phyloP scores from a whole-genome alignment of 345 rosid species.

The Lumnitzera littorea region DNA sequence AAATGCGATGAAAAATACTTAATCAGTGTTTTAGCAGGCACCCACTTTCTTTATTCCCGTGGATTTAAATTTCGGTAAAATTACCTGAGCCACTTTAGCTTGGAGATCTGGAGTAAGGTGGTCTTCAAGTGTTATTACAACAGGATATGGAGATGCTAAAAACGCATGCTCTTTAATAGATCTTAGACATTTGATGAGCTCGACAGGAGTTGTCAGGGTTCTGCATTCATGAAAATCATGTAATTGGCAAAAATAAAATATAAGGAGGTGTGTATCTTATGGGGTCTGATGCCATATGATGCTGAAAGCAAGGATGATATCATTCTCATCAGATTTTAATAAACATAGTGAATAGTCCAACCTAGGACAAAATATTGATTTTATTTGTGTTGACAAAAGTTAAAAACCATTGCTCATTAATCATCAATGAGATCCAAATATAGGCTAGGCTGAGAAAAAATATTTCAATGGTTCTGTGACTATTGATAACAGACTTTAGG shows the following conservation, averaged over 20 bases:
- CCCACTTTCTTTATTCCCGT: neutral
- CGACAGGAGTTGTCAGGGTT: slow-evolving; percentile 76
- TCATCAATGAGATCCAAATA: too few species aligned
- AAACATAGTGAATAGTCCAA: too few species aligned
- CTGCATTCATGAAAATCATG: slow-evolving; percentile 31
- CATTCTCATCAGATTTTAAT: too few species aligned
- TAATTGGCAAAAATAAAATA: slow-evolving; percentile 1
- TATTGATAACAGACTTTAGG: too few species aligned
- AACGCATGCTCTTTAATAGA: slow-evolving; percentile 79
- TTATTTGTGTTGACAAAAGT: too few species aligned
- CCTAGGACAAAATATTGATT: too few species aligned
- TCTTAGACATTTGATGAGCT: slow-evolving; percentile 54
- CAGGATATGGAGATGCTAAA: slow-evolving; percentile 71
- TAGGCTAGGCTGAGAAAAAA: too few species aligned
- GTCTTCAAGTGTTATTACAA: slow-evolving; percentile 92
- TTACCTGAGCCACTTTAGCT: slow-evolving; percentile 83
- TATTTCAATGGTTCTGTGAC: too few species aligned
- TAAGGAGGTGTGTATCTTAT: neutral
- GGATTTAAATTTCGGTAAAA: neutral
- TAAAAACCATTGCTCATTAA: too few species aligned
- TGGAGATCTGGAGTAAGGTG: slow-evolving; percentile 83
- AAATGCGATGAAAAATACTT: neutral
- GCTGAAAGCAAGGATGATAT: too few species aligned
- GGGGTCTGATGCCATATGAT: too few species aligned
- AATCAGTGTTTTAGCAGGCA: neutral